Conservation (phyloP, 1,284 basidiomycete species). For the Boletus sp. region DNA sequence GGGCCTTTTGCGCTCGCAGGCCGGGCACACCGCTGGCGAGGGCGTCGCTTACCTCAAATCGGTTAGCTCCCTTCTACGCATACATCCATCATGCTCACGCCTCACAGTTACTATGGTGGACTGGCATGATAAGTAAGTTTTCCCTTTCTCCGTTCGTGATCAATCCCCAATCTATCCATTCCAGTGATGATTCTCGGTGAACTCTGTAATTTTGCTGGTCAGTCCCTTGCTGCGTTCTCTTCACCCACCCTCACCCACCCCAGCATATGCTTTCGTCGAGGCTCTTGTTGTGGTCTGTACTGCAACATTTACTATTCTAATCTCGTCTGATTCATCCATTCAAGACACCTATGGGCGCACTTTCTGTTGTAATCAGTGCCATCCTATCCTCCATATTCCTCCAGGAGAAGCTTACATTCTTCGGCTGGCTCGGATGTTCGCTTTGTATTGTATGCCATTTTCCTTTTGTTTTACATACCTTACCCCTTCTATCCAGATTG, state of each 20-base stretch:
- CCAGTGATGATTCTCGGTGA: slow-evolving; percentile 79
- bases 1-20: slow-evolving; percentile 71
- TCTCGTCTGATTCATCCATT: slow-evolving; percentile 2
- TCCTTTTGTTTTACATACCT: not conserved
- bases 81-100: slow-evolving; percentile 7
- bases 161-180: slow-evolving; percentile 6
- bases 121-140: slow-evolving; percentile 65
- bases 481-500: slow-evolving; percentile 48
- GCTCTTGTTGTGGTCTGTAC: slow-evolving; percentile 77
- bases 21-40: slow-evolving; percentile 75
- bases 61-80: slow-evolving; percentile 42
- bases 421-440: slow-evolving; percentile 90
- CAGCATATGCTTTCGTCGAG: slow-evolving; percentile 87
- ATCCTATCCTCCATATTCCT: slow-evolving; percentile 92
- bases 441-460: slow-evolving; percentile 69
- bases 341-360: slow-evolving; percentile 91
- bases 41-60: slow-evolving; percentile 94
- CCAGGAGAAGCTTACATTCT: slow-evolving; percentile 87
- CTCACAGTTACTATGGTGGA: slow-evolving; percentile 77
- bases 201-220: slow-evolving; percentile 80
- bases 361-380: slow-evolving; percentile 94
- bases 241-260: slow-evolving; percentile 20
- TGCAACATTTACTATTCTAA: slow-evolving; percentile 9
- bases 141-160: not conserved
- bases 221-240: slow-evolving; percentile 30